A percentile compares a stretch with the other conserved stretches of the same genome.
These are phyloP conservation scores for Daldinia caldariorum DNA, from an alignment of 495 filamentous ascomycete species.

Conservation along the genomic window DNA sequence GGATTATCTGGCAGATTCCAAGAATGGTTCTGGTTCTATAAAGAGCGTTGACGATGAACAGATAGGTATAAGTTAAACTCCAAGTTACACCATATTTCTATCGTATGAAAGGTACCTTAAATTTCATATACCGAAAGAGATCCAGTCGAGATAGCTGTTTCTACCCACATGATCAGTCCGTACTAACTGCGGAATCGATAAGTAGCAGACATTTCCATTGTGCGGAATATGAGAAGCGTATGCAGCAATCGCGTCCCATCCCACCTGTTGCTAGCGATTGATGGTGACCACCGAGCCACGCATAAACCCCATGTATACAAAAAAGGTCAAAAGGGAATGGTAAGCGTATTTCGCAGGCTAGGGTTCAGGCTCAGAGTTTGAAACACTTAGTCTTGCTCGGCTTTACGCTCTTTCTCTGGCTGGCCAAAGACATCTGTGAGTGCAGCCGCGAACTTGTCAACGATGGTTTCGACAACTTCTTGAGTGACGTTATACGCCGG, in stretches of 20 bases:
- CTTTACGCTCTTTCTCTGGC: slow-evolving; percentile 13
- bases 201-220: not conserved
- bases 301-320: not conserved
- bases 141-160: not conserved
- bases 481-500: slow-evolving; percentile 76
- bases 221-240: not conserved
- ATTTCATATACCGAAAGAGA: not conserved
- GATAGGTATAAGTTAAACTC: not conserved
- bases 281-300: not conserved
- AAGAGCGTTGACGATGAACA: not conserved
- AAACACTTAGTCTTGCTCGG: not conserved
- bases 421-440: slow-evolving; percentile 26
- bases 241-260: not conserved
- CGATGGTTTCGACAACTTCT: slow-evolving; percentile 70
- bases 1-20: too few relatives aligned
- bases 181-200: not conserved
- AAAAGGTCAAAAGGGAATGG: not conserved
- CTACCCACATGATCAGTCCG: not conserved
- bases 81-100: not conserved
- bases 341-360: too few relatives aligned
- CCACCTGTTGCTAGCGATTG: not conserved
- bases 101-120: not conserved
- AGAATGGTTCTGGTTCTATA: not conserved
- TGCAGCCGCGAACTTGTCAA: slow-evolving; percentile 24
- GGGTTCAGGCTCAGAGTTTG: not conserved